Conservation (phyloP, 73 alveolate species). For the Blepharisma stoltei region DNA sequence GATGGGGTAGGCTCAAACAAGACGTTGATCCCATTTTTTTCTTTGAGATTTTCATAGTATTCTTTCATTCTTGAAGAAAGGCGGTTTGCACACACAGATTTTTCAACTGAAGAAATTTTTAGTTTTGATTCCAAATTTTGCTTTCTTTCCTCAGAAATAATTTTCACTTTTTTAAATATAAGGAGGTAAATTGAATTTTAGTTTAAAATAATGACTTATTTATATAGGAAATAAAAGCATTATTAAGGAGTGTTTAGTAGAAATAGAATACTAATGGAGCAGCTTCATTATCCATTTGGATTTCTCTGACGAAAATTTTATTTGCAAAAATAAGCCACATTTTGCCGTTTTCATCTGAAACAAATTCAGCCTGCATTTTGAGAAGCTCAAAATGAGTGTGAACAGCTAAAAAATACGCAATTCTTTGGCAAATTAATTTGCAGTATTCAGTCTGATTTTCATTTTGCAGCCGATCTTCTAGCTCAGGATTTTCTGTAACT, state of each 20-base stretch:
- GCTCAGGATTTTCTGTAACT: neutral
- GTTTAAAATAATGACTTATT: no score
- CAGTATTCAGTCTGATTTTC: neutral
- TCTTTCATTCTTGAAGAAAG: neutral
- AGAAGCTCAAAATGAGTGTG: slow-evolving; percentile 13
- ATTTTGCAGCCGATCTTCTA: neutral
- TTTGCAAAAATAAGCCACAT: slow-evolving; percentile 22
- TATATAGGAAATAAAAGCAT: no score
- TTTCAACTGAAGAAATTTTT: neutral
- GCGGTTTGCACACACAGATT: neutral
- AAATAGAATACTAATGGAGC: neutral
- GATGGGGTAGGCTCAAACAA: neutral
- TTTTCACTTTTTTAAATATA: slow-evolving; percentile 12
- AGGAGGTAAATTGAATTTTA: no score
- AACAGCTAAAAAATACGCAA: neutral
- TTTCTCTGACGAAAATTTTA: neutral
- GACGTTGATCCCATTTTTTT: slow-evolving; percentile 10
- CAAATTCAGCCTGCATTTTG: slow-evolving; percentile 13
- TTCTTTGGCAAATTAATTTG: slow-evolving; percentile 9
- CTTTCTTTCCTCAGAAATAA: neutral
- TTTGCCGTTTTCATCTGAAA: slow-evolving; percentile 28
- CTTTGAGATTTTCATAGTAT: slow-evolving; percentile 1
- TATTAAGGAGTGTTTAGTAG: no score
- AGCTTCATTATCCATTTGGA: neutral
- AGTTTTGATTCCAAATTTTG: neutral